Percentiles rank a stretch among this genome's conserved stretches.
Evolutionary conservation across 2,329 filamentous ascomycete genomes (phyloP).

Genomic region (Botrytis medusae): DNA sequence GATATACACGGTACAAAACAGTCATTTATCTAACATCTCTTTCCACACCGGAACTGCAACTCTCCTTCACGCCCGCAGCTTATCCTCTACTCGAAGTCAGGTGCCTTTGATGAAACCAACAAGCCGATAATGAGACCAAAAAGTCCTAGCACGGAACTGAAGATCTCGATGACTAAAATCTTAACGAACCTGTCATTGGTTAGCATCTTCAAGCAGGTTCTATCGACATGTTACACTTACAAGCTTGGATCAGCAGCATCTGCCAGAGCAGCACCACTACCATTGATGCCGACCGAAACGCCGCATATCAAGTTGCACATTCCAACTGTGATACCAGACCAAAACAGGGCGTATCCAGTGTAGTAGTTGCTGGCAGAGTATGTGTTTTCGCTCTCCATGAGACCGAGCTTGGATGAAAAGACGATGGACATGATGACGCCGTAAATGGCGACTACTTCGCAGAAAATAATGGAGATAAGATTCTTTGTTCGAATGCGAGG

Average conservation of each 20-base stretch:
- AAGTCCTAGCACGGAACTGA: slow-evolving; percentile 93
- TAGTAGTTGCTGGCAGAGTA: slow-evolving; percentile 83
- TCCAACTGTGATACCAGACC: slow-evolving; percentile 91
- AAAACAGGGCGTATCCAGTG: slow-evolving; percentile 93
- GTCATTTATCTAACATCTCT: slow-evolving; percentile 19
- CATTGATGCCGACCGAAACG: slow-evolving; percentile 96
- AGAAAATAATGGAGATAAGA: slow-evolving; percentile 99
- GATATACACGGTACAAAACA: slow-evolving; percentile 31
- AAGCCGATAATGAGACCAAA: slow-evolving; percentile 96
- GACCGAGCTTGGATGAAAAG: slow-evolving; percentile 83
- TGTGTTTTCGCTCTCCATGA: slow-evolving; percentile 61
- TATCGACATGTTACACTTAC: slow-evolving; percentile 54
- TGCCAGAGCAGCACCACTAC: slow-evolving; percentile 90
- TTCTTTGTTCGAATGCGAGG: slow-evolving; percentile 99
- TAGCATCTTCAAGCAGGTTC: slow-evolving; percentile 20
- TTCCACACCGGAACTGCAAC: neutral
- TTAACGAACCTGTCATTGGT: slow-evolving; percentile 77
- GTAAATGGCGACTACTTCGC: slow-evolving; percentile 99
- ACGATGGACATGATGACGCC: slow-evolving; percentile 99
- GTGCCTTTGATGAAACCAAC: slow-evolving; percentile 79
- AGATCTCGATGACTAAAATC: slow-evolving; percentile 98
- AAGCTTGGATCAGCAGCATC: slow-evolving; percentile 90
- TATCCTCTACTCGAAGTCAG: slow-evolving; percentile 56
- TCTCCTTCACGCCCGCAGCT: neutral
- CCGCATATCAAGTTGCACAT: slow-evolving; percentile 95